Evolutionary conservation across 345 rosid genomes (phyloP), one percentile per base, ranked within the genome.

Genomic region (Psidium guajava): DNA sequence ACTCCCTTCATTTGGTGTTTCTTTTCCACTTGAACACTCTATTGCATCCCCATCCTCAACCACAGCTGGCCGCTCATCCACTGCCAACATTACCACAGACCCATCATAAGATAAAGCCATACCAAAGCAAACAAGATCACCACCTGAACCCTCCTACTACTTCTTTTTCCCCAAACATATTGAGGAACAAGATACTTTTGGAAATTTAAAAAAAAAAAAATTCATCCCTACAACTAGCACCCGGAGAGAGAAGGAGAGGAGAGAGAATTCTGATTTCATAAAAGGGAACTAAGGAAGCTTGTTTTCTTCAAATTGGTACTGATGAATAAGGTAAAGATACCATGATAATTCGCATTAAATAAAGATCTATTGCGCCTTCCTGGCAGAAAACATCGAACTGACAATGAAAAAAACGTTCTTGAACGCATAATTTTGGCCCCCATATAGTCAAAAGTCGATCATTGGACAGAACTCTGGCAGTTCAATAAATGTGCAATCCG

Each of bases 51-150:
- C 90, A 42, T 82, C 84, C 77, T 87, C 87, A 27, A 85, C 75
- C 57, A 83, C n/a, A 18, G 86, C 87, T 40, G 85, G 87, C 5
- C 36, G 74, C 28, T 86, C 88, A 82, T 88, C 90, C 90, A 88
- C 90, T 88, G 80, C 69, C 75, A 15, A 64, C 75, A 28, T 28
- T 28, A 64, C 6, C 0, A 10, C 61, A 56, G 61, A 64, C 44
- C 44, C 42, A 61, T 64, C 75, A 28, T 3, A 28, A 64, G 75
- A 61, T 61, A 61, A 54, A 61, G 42, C 21, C 56, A 82, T 14
- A 18, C 36, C 22, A 82, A 82, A 53, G 42, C 40, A 69, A 69
- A 36, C 47, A 69, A 32, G 47, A 20, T 69, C 13, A 69, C 47
- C 47, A 32, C 13, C 47, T 69, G 47, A 32, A 69, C 77, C 25